A percentile compares a stretch with the other conserved stretches of the same genome.
These are phyloP conservation scores for Brassica cretica DNA, from an alignment of 345 rosid species.

Conservation along the genomic window DNA sequence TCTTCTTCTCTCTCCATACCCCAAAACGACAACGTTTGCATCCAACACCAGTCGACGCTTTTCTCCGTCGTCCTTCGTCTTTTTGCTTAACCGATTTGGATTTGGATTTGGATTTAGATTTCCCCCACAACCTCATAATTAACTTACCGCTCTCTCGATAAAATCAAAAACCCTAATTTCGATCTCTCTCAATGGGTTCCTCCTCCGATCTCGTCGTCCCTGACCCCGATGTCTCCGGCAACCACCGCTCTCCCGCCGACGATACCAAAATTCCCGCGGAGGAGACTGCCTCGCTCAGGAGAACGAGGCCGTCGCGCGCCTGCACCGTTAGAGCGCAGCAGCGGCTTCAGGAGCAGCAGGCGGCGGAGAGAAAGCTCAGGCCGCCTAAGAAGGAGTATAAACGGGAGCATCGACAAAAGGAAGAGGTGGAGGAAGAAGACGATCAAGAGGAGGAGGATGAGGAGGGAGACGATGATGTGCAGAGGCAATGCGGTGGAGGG, in stretches of 20 bases:
- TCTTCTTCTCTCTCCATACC: background rate
- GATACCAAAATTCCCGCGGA: slow-evolving; percentile 26
- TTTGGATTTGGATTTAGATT: slow-evolving; percentile 14
- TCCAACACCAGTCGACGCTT: slow-evolving; percentile 29
- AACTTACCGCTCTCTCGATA: background rate
- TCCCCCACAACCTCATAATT: background rate
- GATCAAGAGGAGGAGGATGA: slow-evolving; percentile 42
- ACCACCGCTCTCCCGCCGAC: slow-evolving; percentile 44
- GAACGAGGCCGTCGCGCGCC: slow-evolving; percentile 94
- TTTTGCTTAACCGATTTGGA: slow-evolving; percentile 25
- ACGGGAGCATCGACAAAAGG: background rate
- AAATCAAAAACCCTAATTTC: slow-evolving; percentile 33
- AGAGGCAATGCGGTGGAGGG: slow-evolving; percentile 54
- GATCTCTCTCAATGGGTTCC: slow-evolving; percentile 54
- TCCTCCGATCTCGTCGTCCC: slow-evolving; percentile 44
- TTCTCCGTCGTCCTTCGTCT: slow-evolving; percentile 8
- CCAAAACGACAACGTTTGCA: slow-evolving; percentile 34
- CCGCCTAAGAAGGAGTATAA: slow-evolving; percentile 56
- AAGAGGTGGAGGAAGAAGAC: slow-evolving; percentile 49
- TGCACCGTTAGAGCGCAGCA: slow-evolving; percentile 87
- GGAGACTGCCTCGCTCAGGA: slow-evolving; percentile 44
- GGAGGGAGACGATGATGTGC: slow-evolving; percentile 31
- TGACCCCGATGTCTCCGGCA: slow-evolving; percentile 50
- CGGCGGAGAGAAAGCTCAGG: slow-evolving; percentile 65
- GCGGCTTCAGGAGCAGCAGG: slow-evolving; percentile 65